Evolutionary conservation across 192 early-diverging fungal genomes (phyloP).

Genomic region (Coemansia asiatica): DNA sequence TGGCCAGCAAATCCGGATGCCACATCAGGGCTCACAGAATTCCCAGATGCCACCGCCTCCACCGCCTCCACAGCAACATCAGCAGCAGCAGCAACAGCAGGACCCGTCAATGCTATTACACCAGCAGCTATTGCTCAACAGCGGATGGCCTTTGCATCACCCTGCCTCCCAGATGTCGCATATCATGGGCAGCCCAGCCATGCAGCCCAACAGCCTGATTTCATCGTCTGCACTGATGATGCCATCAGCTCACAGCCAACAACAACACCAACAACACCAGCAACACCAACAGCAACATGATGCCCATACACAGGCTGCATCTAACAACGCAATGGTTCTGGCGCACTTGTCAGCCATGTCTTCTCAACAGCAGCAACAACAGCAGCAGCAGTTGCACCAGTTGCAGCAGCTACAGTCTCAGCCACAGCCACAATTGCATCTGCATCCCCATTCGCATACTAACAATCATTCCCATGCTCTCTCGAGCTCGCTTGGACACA

Average conservation of each 20-base stretch:
- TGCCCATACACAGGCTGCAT: neutral
- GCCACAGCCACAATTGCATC: constrained; percentile 3
- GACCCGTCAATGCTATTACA: constrained; percentile 5
- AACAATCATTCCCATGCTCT: neutral
- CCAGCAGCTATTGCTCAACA: neutral
- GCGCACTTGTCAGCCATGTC: constrained; percentile 10
- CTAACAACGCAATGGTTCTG: neutral
- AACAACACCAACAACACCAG: constrained; percentile 8
- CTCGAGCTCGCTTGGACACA: neutral
- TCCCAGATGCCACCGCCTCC: constrained; percentile 5
- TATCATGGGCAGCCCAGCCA: constrained; percentile 1
- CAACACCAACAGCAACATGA: neutral
- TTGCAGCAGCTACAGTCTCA: neutral
- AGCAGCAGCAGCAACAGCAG: constrained; percentile 7
- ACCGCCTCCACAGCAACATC: constrained; percentile 2
- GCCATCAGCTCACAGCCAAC: neutral
- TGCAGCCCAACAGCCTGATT: neutral
- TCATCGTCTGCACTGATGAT: neutral
- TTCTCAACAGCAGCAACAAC: neutral
- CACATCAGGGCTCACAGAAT: too few species aligned
- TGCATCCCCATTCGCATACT: constrained; percentile 3
- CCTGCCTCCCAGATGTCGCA: neutral
- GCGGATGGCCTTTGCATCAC: constrained; percentile 3
- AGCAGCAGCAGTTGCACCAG: neutral
- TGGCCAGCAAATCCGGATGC: neutral